Base-by-base conservation (phyloP, 2,329 filamentous ascomycete genomes). In the Aspergillus pseudoviridinutans region DNA sequence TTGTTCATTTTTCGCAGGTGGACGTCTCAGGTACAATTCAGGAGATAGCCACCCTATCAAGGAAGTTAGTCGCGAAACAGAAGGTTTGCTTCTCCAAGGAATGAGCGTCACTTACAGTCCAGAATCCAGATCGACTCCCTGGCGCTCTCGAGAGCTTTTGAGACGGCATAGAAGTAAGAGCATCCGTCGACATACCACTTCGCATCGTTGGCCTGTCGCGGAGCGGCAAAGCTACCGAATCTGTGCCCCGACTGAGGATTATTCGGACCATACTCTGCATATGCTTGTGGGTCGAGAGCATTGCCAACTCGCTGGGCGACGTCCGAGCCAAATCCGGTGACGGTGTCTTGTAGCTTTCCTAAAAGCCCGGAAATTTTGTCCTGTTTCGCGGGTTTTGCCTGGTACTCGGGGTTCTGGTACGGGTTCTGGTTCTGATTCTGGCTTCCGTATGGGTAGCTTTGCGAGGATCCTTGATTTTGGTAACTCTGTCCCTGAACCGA, bases 101-200 rank as follows among this genome's bases (percentile, higher is more conserved):
- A 35, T 58, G 17, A 8, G 47, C 41, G n/a, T n/a, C 17, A 64
- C 74, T 62, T 63, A 78, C 89, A 94, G 70, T 93, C 90, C 47
- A 96, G 78, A 62, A 96, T 95, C 82, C 89, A 92, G 65, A 96
- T 88, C 46, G 84, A 89, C 65, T 93, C 85, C 62, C 79, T 82
- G 2, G 91, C 91, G 67, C 84, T 86, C 76, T 94, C 88, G 52
- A 96, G 76, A 1, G 92, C 91, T 61, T 87, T 79, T 28, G 87
- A 91, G 1, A 96, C 89, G 14, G 92, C 91, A 81, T 87, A 92
- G 78, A 96, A 92, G 71, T 95, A 94, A 8, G 86, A 85, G 70
- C 88, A 90, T 6, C 88, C 91, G 69, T 94, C 90, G 20, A 94
- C 89, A 74, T 89, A 92, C 90, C 91, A 96, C 79, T 96, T 95